Base-by-base conservation (phyloP, 164 flowering plant species). In the Taxillus chinensis region DNA sequence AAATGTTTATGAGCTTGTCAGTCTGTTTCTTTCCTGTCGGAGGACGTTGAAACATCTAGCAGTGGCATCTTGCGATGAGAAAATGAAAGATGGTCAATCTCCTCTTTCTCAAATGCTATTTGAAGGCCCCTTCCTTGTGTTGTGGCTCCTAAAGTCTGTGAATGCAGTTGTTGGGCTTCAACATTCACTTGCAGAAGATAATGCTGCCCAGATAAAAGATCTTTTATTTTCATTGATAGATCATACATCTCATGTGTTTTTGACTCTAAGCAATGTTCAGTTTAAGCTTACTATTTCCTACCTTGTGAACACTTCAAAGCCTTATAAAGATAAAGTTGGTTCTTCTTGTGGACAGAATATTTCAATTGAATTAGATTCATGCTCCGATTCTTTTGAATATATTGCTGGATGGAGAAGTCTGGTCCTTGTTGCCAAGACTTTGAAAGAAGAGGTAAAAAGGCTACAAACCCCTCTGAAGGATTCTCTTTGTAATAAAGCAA, bases 141-240 rank as follows among this genome's bases (percentile, higher is more conserved):
- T 76, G 41, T 85, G 98, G 97, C 85, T 93, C 68, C 71, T 73
- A 41, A 84, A 82, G 69, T 88, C 98, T 4, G 66, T 79, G 27
- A 70, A 59, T 57, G 65, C 69, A 39, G 80, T 84, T 52, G 68
- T 72, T 69, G 76, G 63, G 4, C 61, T 78, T 51, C 74, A 75
- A 61, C 67, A 57, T 67, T 53, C 63, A 39, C 61, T 70, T 55
- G 55, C 82, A 59, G 77, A 75, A 61, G 73, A 73, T 68, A 48
- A 39, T 64, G 61, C 52, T 64, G 39, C 39, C 63, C 70, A 72
- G 72, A 52, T 67, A 55, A 77, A 71, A 64, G 62, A 74, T 62
- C 50, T 68, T 67, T 40, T 77, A 0, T 77, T 84, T 60, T 78
- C 96, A 39, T 62, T 90, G 74, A 77, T 88, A 83, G 92, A 88